These are phyloP conservation scores for Cunninghamia lanceolata DNA, from an alignment of 75 land plant species.

Conservation along the genomic window DNA sequence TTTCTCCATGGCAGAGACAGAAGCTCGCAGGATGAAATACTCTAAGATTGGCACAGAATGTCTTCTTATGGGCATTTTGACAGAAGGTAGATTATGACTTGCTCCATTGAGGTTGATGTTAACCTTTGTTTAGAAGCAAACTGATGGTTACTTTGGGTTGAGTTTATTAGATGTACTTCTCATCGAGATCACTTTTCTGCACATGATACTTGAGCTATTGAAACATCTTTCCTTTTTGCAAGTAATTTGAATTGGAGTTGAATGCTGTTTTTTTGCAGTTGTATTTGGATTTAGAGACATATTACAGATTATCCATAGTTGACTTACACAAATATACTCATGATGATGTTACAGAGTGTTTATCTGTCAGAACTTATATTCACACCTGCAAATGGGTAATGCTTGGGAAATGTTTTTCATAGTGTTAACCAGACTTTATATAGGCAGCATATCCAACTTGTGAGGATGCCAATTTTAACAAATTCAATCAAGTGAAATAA, in stretches of 20 bases:
- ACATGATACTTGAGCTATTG: background rate
- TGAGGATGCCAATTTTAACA: background rate
- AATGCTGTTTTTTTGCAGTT: background rate
- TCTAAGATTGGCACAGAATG: conserved; percentile 86
- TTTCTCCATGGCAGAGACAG: conserved; percentile 79
- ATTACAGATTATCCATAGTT: background rate
- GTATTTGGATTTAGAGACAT: background rate
- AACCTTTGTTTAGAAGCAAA: background rate
- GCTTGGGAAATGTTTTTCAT: background rate
- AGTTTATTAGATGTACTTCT: background rate
- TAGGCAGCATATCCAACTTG: background rate
- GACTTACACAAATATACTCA: background rate
- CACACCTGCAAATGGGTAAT: background rate
- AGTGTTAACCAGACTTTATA: background rate
- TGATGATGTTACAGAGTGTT: background rate
- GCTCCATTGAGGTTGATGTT: background rate
- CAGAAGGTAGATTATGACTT: conserved; percentile 62
- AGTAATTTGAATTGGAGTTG: background rate
- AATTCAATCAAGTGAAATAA: background rate
- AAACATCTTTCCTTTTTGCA: background rate
- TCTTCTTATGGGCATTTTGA: conserved; percentile 81
- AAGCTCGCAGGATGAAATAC: conserved; percentile 88
- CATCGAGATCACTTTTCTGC: background rate
- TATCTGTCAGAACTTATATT: background rate
- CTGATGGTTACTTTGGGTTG: background rate